Percentiles rank a stretch among this genome's conserved stretches.
phyloP scores from a whole-genome alignment of 768 basidiomycete genomes.

The Tylopilus rubrobrunneus region DNA sequence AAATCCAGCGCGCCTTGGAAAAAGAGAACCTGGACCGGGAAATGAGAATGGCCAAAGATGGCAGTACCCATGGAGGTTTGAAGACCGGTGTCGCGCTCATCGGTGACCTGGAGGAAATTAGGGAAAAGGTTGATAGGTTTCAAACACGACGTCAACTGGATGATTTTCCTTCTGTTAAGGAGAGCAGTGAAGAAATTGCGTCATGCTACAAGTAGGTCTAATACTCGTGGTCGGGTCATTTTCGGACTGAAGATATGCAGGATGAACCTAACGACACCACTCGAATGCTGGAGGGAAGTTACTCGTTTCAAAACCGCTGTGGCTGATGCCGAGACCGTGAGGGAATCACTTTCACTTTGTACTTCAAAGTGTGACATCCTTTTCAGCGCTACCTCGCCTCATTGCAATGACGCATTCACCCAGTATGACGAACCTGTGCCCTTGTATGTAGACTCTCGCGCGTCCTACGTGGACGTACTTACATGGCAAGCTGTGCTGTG shows the following conservation, averaged over 20 bases:
- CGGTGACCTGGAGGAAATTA: slow-evolving; percentile 74
- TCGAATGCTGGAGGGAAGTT: slow-evolving; percentile 78
- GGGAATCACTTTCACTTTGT: slow-evolving; percentile 11
- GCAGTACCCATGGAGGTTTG: slow-evolving; percentile 37
- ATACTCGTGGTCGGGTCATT: not conserved
- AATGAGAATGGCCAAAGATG: slow-evolving; percentile 47
- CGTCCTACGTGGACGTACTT: not conserved
- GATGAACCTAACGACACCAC: slow-evolving; percentile 45
- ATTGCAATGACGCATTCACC: slow-evolving; percentile 35
- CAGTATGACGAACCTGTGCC: not conserved
- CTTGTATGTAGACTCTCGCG: no score
- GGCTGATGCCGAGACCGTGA: slow-evolving; percentile 63
- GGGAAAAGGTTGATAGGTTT: slow-evolving; percentile 68
- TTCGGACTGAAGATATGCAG: slow-evolving; percentile 16
- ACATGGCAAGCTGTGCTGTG: not conserved
- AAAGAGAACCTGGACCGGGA: slow-evolving; percentile 86
- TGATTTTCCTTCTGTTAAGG: slow-evolving; percentile 54
- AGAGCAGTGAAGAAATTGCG: slow-evolving; percentile 54
- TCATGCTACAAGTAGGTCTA: slow-evolving; percentile 66
- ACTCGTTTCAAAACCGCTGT: slow-evolving; percentile 67
- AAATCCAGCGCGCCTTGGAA: slow-evolving; percentile 78
- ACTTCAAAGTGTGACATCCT: slow-evolving; percentile 8
- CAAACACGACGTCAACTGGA: slow-evolving; percentile 51
- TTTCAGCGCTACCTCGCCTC: slow-evolving; percentile 62
- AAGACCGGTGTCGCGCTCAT: slow-evolving; percentile 60